phyloP scores from a whole-genome alignment of 2,329 filamentous ascomycete genomes.

The Fusarium circinatum region DNA sequence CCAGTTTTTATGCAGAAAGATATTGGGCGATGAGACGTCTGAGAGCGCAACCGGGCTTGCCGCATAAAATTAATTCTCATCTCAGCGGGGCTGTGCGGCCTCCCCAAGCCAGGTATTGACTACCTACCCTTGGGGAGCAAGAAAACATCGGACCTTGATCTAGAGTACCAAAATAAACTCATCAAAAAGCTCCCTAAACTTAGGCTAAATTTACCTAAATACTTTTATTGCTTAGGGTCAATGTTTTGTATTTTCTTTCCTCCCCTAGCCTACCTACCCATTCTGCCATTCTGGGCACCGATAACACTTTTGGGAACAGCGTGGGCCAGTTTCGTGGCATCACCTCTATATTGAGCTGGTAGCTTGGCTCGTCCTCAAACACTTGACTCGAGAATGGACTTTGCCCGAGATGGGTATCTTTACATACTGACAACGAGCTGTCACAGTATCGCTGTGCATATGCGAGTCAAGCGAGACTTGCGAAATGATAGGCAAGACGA shows the following conservation, averaged over 20 bases:
- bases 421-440: constrained; percentile 1
- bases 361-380: neutral
- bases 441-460: neutral
- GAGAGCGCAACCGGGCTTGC: constrained; percentile 37
- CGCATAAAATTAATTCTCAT: constrained; percentile 44
- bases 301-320: constrained; percentile 9
- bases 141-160: too few species aligned
- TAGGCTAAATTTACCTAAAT: too few species aligned
- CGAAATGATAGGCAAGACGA: constrained; percentile 10
- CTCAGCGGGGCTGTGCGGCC: constrained; percentile 14
- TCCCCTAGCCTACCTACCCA: too few species aligned
- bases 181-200: too few species aligned
- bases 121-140: neutral
- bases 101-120: constrained; percentile 4
- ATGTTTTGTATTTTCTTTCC: too few species aligned
- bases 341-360: constrained; percentile 12
- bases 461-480: constrained; percentile 26
- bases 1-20: constrained; percentile 34
- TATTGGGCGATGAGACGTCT: constrained; percentile 18
- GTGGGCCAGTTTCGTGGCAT: constrained; percentile 20
- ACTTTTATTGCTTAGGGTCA: too few species aligned
- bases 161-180: too few species aligned
- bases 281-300: constrained; percentile 12
- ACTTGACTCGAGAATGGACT: constrained; percentile 22
- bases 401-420: neutral